A percentile compares a stretch with the other conserved stretches of the same genome.
Evolutionary conservation across 169 alveolate species (phyloP).

Genomic region (Cryptosporidium ubiquitum): DNA sequence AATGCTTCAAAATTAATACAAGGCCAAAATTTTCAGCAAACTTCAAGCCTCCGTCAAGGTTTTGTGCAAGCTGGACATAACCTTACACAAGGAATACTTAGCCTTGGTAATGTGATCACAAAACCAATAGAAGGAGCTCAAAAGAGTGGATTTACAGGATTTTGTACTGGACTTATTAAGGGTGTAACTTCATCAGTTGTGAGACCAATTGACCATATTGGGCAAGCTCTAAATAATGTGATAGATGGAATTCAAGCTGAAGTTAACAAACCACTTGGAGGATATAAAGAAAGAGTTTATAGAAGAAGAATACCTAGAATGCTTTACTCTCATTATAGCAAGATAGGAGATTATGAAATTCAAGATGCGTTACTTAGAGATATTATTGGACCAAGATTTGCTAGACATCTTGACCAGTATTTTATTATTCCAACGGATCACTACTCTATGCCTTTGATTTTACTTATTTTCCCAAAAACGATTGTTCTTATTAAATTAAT

Average conservation of each 20-base stretch:
- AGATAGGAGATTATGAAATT: slow-evolving; percentile 79
- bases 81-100: slow-evolving; percentile 89
- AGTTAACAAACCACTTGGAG: slow-evolving; percentile 82
- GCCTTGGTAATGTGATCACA: slow-evolving; percentile 88
- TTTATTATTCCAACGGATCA: slow-evolving; percentile 78
- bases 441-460: slow-evolving; percentile 72
- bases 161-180: slow-evolving; percentile 88
- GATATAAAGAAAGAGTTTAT: slow-evolving; percentile 79
- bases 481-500: slow-evolving; percentile 25
- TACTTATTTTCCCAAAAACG: slow-evolving; percentile 77
- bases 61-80: slow-evolving; percentile 86
- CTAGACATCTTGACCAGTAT: slow-evolving; percentile 83
- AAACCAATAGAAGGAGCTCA: slow-evolving; percentile 93
- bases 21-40: not conserved
- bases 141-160: slow-evolving; percentile 89
- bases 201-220: slow-evolving; percentile 91
- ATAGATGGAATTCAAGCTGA: slow-evolving; percentile 89
- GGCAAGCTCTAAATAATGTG: slow-evolving; percentile 90
- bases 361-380: slow-evolving; percentile 85
- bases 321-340: slow-evolving; percentile 89
- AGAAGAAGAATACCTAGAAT: slow-evolving; percentile 87
- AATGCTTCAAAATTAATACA: not conserved
- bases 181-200: slow-evolving; percentile 92
- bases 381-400: slow-evolving; percentile 81
- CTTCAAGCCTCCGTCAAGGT: slow-evolving; percentile 86